phyloP scores from a whole-genome alignment of 2,329 filamentous ascomycete genomes.

The Pestalotiopsis sp. region DNA sequence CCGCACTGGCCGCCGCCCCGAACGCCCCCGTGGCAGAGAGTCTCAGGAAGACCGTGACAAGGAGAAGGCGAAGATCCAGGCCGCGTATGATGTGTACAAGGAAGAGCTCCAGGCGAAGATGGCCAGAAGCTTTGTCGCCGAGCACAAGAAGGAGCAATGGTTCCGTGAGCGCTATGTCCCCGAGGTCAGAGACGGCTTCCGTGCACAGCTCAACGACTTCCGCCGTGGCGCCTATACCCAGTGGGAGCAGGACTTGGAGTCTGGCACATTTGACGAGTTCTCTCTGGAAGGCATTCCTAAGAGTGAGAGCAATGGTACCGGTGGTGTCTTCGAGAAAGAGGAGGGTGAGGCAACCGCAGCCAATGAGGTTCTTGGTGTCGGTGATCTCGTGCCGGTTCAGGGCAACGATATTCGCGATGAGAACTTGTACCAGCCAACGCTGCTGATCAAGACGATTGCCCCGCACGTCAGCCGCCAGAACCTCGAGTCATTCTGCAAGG shows the following conservation, averaged over 20 bases:
- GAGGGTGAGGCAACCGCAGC: conserved; percentile 91
- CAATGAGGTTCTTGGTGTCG: conserved; percentile 89
- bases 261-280: conserved; percentile 89
- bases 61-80: conserved; percentile 77
- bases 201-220: conserved; percentile 75
- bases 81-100: conserved; percentile 67
- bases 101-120: conserved; percentile 74
- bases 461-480: conserved; percentile 94
- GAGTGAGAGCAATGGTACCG: conserved; percentile 84
- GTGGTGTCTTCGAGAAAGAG: conserved; percentile 87
- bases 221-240: conserved; percentile 78
- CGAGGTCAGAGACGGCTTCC: conserved; percentile 76
- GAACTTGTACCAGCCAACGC: conserved; percentile 82
- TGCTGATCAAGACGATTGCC: conserved; percentile 97
- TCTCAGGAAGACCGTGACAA: conserved; percentile 74
- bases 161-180: conserved; percentile 93
- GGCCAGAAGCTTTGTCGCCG: conserved; percentile 85
- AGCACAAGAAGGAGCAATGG: conserved; percentile 96
- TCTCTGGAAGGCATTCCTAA: conserved; percentile 93
- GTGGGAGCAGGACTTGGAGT: conserved; percentile 86
- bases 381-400: conserved; percentile 82
- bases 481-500: conserved; percentile 90
- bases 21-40: conserved; percentile 65
- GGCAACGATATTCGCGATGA: conserved; percentile 90
- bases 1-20: conserved; percentile 70